Conservation (phyloP, 2,329 filamentous ascomycete genomes). For the Aspergillus floridensis region DNA sequence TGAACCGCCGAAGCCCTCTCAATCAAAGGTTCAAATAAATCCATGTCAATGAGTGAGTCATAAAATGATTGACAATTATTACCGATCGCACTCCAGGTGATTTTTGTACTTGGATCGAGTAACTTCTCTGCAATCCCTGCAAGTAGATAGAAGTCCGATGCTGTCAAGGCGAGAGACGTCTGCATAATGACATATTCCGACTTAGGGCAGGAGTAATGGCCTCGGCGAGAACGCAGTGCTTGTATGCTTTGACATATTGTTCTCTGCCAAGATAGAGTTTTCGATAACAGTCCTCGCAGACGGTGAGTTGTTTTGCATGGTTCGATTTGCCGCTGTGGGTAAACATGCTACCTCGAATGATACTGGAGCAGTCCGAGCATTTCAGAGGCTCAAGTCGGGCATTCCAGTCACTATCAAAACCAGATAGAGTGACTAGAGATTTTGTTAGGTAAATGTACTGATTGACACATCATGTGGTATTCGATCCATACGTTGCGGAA, state of each 20-base stretch:
- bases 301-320: neutral
- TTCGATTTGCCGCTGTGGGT: neutral
- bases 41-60: conserved; percentile 33
- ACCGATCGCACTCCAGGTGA: conserved; percentile 31
- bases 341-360: conserved; percentile 30
- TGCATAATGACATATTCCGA: conserved; percentile 15
- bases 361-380: conserved; percentile 16
- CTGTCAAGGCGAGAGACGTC: too few species aligned
- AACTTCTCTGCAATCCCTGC: conserved; percentile 29
- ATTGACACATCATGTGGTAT: neutral
- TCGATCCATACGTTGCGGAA: conserved; percentile 16
- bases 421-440: too few species aligned
- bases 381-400: conserved; percentile 12
- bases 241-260: conserved; percentile 35
- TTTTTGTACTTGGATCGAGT: conserved; percentile 23
- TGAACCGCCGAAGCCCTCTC: neutral
- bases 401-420: neutral
- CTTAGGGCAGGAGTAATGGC: conserved; percentile 26
- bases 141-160: conserved; percentile 25
- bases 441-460: neutral
- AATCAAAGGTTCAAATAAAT: conserved; percentile 32
- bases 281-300: conserved; percentile 39
- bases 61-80: conserved; percentile 45
- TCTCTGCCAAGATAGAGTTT: conserved; percentile 24
- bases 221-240: conserved; percentile 32